phyloP scores from a whole-genome alignment of 2,329 filamentous ascomycete genomes.

The Ceratocystis alfenasii region DNA sequence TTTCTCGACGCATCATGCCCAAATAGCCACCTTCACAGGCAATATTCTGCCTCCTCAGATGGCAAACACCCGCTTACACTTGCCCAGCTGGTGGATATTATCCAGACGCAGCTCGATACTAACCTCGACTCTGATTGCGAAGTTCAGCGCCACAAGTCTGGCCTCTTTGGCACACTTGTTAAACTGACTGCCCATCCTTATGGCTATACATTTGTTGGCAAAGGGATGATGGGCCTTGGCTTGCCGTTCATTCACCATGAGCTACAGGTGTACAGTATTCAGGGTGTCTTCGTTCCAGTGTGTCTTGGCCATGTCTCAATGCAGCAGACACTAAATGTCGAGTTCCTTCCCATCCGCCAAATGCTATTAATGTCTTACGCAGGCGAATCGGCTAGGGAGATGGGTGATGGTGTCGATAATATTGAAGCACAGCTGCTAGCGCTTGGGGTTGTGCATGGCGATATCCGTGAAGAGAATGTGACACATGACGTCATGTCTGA shows the following conservation, averaged over 20 bases:
- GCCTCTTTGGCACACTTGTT: background rate
- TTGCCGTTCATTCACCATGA: background rate
- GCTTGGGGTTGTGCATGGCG: background rate
- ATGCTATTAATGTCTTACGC: background rate
- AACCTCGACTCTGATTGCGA: background rate
- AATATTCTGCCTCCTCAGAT: too few relatives aligned
- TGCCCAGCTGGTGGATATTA: background rate
- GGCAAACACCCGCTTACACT: background rate
- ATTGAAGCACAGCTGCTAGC: background rate
- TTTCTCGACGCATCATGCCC: too few relatives aligned
- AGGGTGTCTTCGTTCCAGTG: background rate
- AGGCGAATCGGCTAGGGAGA: background rate
- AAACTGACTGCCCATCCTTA: slow-evolving; percentile 7
- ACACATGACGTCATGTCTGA: background rate
- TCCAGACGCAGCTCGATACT: slow-evolving; percentile 2
- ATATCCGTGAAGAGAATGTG: background rate
- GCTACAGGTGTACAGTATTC: background rate
- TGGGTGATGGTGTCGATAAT: background rate
- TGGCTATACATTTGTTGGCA: slow-evolving; percentile 8
- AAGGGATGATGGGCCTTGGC: background rate
- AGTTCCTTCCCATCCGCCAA: background rate
- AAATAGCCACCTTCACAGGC: too few relatives aligned
- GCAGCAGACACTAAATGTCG: background rate
- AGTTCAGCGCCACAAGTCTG: background rate
- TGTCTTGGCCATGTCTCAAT: background rate